Evolutionary conservation across 1,284 basidiomycete species (phyloP), one percentile per base, ranked within the genome.

Genomic region (Leccinum insolens): DNA sequence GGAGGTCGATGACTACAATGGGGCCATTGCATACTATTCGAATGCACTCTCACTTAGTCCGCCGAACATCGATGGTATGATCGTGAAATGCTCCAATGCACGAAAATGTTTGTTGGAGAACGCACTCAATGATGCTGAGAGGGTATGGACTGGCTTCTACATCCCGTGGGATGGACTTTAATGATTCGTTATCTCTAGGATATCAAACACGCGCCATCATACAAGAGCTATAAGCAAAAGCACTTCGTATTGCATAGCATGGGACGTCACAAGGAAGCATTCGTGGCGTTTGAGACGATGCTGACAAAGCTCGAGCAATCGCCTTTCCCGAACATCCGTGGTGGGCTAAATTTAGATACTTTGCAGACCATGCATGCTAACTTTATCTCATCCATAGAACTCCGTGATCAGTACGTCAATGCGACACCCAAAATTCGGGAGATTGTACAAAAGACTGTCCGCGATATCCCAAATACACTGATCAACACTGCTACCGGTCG

Each of bases 231-330:
- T 3, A 39, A 49, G 37, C 4, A 22, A 20, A 67, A 28, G 22
- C 41, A 66, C 25, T 25, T 31, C 34, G 28, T 8, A 31, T 31
- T 31, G 7, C 15, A 68, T 4, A 8, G 14, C n/a, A 22, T 44
- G 61, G 28, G 14, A 6, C 65, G 41, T 15, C 14, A 67, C 12
- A 34, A 20, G 1, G 59, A 67, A 67, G 65, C 66, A 5, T 67
- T 59, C 4, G 9, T 31, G 12, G 61, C 61, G 15, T 65, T 66
- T 28, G 14, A 28, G 28, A 62, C 8, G 2, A 62, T 69, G 63
- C 44, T 69, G 5, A 46, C 39, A 17, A 62, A 22, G 14, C 41
- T 68, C 41, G 41, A 68, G n/a, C 7, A 57, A 20, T 61, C 58
- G 0, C 22, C 65, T 2, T n/a, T 60, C 14, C 14, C 20, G 3